Conservation (phyloP, 345 rosid genomes). For the Mercurialis annua region DNA sequence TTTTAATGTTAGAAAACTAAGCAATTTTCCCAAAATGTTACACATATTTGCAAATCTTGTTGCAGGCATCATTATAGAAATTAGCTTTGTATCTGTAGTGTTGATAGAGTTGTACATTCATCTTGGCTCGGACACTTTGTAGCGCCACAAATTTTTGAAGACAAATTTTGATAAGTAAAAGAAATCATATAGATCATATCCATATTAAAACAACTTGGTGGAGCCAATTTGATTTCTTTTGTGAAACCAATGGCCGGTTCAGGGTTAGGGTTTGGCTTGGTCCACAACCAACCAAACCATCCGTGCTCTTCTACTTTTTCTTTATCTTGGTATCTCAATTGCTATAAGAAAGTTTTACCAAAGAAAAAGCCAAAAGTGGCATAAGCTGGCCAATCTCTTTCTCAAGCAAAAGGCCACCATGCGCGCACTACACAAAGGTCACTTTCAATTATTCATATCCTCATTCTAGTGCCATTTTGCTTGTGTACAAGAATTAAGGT, state of each 20-base stretch:
- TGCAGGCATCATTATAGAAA: conserved; percentile 5
- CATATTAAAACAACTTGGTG: not conserved
- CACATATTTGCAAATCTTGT: conserved; percentile 4
- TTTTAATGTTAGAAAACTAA: not conserved
- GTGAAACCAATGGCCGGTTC: not conserved
- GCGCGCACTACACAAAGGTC: not conserved
- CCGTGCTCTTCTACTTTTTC: not conserved
- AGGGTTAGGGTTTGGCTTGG: not conserved
- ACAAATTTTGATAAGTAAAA: not conserved
- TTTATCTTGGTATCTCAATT: not conserved
- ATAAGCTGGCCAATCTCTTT: conserved; percentile 10
- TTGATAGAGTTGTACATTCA: conserved; percentile 10
- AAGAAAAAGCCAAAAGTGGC: not conserved
- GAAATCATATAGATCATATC: not conserved
- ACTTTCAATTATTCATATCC: not conserved
- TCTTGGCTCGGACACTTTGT: conserved; percentile 24
- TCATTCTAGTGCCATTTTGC: not conserved
- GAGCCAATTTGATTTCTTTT: not conserved
- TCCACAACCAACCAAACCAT: not conserved
- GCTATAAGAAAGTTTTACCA: not conserved
- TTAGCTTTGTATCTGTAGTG: conserved; percentile 25
- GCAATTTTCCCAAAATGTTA: conserved; percentile 7
- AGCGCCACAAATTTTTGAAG: conserved; percentile 21
- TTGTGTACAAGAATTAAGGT: not conserved
- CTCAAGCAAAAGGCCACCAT: not conserved